Base-by-base conservation (phyloP, 768 basidiomycete genomes). In the Kwoniella newhampshirensis region DNA sequence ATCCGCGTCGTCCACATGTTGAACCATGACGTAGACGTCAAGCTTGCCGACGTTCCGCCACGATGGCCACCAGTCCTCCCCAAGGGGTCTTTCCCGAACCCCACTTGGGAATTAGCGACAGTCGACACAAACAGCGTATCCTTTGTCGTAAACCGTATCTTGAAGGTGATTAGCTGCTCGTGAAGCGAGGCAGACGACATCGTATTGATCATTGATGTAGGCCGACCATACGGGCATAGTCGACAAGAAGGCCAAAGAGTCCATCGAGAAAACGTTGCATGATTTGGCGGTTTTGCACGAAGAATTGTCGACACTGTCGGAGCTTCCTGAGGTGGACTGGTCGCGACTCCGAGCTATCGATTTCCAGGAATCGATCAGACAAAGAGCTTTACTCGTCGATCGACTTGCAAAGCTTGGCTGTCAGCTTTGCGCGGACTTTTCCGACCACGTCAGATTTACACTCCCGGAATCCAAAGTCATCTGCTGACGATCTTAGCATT, bases 301-400 rank as follows among this genome's bases (percentile, higher is more conserved):
- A 15, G 86, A 88, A n/a, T 57, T 65, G 3, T 55, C 62, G 1
- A 41, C 57, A 0, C 72, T 77, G 7, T 64, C 64, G 2, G 64
- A 58, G 5, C 77, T 91, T 13, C 82, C 84, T 1, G 96, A 99
- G 74, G 83, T 86, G 3, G 89, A 90, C 52, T 98, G 92, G 93
- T 80, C 79, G 53, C 83, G 87, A 49, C 82, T 91, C 73, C 83
- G 87, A 42, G 81, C 84, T n/a, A 77, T 99, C 7, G 92, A 97
- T 51, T 96, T 98, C 73, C 91, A 97, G 74, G 94, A 97, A 62
- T 78, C 81, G 20, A 71, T 97, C 49, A 82, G 83, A 56, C 68
- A 80, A 37, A 80, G 92, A 56, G 79, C 86, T 48, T 77, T 76
- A 11, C 71, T 86, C 4, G 71, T 78, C 1, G 74, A 80, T 57